Evolutionary conservation across 192 early-diverging fungal species (phyloP), one percentile per base, ranked within the genome.

Genomic region (Helicostylum pulchrum): DNA sequence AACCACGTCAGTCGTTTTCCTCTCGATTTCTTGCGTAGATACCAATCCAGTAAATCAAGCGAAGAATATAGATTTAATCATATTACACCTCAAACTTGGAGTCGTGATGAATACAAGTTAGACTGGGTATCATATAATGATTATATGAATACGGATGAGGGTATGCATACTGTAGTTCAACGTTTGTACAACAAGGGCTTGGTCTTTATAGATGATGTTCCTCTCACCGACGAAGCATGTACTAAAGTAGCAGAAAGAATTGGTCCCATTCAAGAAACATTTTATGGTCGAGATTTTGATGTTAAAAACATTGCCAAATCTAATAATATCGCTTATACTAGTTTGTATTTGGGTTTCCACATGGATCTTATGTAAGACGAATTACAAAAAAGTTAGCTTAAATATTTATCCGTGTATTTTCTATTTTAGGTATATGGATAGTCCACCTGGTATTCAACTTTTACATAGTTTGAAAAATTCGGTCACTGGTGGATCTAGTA

Each of bases 271-370:
- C 68, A 81, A 56, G 78, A 90, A 42, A 88, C 89, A 0, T 90
- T 94, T 65, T 94, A 94, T 77, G 91, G 91, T 4, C 52, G 70
- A 8, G 80, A 81, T 17, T 93, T 86, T 83, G 83, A 94, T 74
- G 92, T 94, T 32, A 89, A 88, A 73, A 88, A 79, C 43, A 74
- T 87, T 2, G 82, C 82, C 5, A 74, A 90, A 50, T 82, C 90
- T 11, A 90, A 85, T 61, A 94, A 94, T 74, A 91, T 94, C 74
- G 92, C 92, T 4, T 94, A 94, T 66, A 93, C 92, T 0, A 80
- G 76, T 51, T 77, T 94, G 23, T 79, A 87, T 65, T 78, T 94
- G 15, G 91, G 90, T 0, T 82, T 92, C 45, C 92, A 94, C 65
- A 93, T 93, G 92, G 92, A 94, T 80, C 73, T 94, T 44, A 72